phyloP scores from a whole-genome alignment of 2,329 filamentous ascomycete species.

The Ambrosiella beaveri region DNA sequence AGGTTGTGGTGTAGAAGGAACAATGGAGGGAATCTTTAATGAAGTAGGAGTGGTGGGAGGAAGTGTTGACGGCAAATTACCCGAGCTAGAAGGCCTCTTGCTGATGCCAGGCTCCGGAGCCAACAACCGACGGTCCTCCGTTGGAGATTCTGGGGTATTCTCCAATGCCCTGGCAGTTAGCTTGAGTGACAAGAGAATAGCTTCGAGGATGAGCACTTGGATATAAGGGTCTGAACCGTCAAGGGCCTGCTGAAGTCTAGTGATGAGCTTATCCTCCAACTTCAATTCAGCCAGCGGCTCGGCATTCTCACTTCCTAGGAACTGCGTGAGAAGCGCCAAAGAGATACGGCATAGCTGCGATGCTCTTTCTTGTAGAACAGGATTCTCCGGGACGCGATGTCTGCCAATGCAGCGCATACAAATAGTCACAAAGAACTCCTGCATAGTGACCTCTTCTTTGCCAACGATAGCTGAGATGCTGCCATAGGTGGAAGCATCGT shows the following conservation, averaged over 20 bases:
- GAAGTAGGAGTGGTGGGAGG: not conserved
- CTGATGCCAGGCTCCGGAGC: not conserved
- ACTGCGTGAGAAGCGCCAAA: conserved; percentile 51
- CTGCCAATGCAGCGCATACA: conserved; percentile 45
- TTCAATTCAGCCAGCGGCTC: conserved; percentile 42
- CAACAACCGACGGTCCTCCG: conserved; percentile 22
- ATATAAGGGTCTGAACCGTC: conserved; percentile 47
- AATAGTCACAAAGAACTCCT: conserved; percentile 49
- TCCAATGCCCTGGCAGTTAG: conserved; percentile 26
- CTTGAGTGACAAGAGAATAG: conserved; percentile 57
- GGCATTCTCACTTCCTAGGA: conserved; percentile 47
- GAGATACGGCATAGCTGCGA: conserved; percentile 55
- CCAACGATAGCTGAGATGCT: conserved; percentile 29
- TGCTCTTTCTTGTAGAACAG: conserved; percentile 28
- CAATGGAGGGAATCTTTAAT: not conserved
- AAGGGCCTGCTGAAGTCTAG: conserved; percentile 45
- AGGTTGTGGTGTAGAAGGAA: conserved; percentile 29
- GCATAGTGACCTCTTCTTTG: conserved; percentile 39
- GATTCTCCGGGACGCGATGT: conserved; percentile 21
- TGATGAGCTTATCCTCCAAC: conserved; percentile 54
- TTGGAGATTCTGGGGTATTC: conserved; percentile 45
- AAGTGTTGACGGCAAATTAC: not conserved
- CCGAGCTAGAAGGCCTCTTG: not conserved
- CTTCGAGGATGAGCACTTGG: conserved; percentile 62
- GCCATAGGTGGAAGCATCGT: conserved; percentile 26